phyloP scores from a whole-genome alignment of 306 rosid genomes.

The Prosopis cineraria region DNA sequence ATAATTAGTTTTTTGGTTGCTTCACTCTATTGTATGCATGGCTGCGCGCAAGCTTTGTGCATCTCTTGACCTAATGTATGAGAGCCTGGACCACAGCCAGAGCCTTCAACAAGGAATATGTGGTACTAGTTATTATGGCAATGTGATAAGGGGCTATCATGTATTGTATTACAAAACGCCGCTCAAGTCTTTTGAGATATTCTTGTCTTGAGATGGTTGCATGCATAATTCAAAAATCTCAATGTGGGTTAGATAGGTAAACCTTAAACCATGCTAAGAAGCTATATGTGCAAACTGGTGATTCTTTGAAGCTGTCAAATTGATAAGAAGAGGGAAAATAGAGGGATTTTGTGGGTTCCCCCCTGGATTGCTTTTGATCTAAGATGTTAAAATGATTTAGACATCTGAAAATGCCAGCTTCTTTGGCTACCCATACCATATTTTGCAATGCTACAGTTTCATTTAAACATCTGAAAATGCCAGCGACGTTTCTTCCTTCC shows the following conservation, averaged over 20 bases:
- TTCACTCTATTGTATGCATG: background rate
- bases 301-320: background rate
- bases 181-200: background rate
- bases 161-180: constrained; percentile 1
- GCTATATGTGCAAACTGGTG: constrained; percentile 10
- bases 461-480: too few relatives aligned
- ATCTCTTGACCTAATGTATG: constrained; percentile 19
- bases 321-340: constrained; percentile 1
- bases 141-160: constrained; percentile 15
- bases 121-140: constrained; percentile 9
- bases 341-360: background rate
- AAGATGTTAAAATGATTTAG: constrained; percentile 11
- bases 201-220: constrained; percentile 5
- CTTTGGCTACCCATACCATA: background rate
- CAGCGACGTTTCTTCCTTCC: constrained; percentile 15
- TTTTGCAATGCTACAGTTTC: background rate
- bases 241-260: constrained; percentile 1
- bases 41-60: constrained; percentile 17
- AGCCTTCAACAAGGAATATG: constrained; percentile 15
- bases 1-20: constrained; percentile 24
- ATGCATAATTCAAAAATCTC: background rate
- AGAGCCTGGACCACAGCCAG: background rate
- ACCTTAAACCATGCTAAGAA: background rate
- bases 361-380: constrained; percentile 5
- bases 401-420: constrained; percentile 2